Conservation (phyloP, 2,329 filamentous ascomycete genomes). For the Penicillium sclerotigenum region DNA sequence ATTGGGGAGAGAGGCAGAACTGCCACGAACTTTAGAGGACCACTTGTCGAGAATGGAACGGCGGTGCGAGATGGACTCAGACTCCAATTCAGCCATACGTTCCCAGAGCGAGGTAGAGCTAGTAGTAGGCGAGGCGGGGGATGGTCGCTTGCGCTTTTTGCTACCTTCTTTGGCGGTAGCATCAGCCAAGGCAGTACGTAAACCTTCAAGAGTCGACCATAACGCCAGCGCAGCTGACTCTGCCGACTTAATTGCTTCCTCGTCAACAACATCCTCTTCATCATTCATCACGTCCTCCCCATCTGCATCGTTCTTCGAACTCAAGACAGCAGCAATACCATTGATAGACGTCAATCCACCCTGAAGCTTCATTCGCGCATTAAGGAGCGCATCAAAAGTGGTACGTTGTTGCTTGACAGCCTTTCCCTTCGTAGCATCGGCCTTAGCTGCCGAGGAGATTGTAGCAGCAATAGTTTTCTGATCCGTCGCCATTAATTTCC, state of each 20-base stretch:
- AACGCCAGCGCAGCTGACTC: slow-evolving; percentile 82
- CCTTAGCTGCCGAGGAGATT: slow-evolving; percentile 64
- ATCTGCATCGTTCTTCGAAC: slow-evolving; percentile 35
- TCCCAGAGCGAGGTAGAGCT: slow-evolving; percentile 68
- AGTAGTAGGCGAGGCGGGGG: slow-evolving; percentile 51
- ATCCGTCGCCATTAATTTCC: slow-evolving; percentile 65
- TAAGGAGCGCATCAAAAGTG: slow-evolving; percentile 82
- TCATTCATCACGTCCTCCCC: slow-evolving; percentile 36
- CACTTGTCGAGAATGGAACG: slow-evolving; percentile 80
- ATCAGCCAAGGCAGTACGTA: slow-evolving; percentile 41
- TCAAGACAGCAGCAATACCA: slow-evolving; percentile 55
- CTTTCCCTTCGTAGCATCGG: slow-evolving; percentile 75
- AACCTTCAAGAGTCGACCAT: slow-evolving; percentile 65
- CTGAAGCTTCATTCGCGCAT: slow-evolving; percentile 86
- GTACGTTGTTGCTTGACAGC: slow-evolving; percentile 84
- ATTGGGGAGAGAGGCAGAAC: slow-evolving; percentile 51
- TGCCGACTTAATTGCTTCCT: slow-evolving; percentile 65
- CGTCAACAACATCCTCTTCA: slow-evolving; percentile 20
- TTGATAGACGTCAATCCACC: slow-evolving; percentile 84
- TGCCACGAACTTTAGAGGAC: slow-evolving; percentile 71
- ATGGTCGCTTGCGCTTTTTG: slow-evolving; percentile 48
- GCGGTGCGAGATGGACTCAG: slow-evolving; percentile 57
- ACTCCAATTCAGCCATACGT: slow-evolving; percentile 65
- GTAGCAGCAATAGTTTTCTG: slow-evolving; percentile 64
- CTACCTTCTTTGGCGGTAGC: slow-evolving; percentile 32